Percentiles rank a stretch among this genome's conserved stretches.
Evolutionary conservation across 768 basidiomycete species (phyloP).

Genomic region (Cyclocybe cylindracea): DNA sequence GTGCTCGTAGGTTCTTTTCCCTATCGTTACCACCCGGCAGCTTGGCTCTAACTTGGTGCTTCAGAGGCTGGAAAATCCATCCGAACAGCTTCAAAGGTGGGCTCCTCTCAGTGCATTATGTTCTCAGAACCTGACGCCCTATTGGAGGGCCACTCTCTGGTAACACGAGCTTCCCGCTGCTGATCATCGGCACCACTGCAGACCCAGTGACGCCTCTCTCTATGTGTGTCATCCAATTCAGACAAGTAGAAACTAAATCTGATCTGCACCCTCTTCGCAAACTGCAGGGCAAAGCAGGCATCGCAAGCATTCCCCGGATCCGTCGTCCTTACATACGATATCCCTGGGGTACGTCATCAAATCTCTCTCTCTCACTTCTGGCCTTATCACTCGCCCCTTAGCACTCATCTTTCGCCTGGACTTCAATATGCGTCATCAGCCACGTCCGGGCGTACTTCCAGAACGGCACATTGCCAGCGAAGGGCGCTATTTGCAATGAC

Average conservation of each 20-base stretch:
- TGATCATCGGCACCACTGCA: slow-evolving; percentile 40
- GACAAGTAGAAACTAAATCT: slow-evolving; percentile 4
- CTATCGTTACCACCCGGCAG: not conserved
- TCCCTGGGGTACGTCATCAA: slow-evolving; percentile 31
- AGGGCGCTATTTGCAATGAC: too few species aligned
- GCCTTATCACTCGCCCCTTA: not conserved
- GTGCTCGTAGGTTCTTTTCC: not conserved
- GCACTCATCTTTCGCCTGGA: slow-evolving; percentile 35
- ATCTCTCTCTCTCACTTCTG: too few species aligned
- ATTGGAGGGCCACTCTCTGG: slow-evolving; percentile 31
- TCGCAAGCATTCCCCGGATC: slow-evolving; percentile 34
- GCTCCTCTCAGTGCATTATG: too few species aligned
- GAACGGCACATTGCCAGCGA: too few species aligned
- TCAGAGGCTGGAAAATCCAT: not conserved
- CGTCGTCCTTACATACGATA: slow-evolving; percentile 41
- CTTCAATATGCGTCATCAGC: slow-evolving; percentile 33
- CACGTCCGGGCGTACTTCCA: slow-evolving; percentile 40
- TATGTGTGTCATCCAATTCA: slow-evolving; percentile 15
- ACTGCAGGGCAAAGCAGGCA: slow-evolving; percentile 37
- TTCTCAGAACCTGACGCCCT: not conserved
- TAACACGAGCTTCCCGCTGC: slow-evolving; percentile 38
- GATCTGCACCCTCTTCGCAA: slow-evolving; percentile 7
- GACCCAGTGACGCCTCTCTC: slow-evolving; percentile 32
- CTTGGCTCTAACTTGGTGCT: not conserved
- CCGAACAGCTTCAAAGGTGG: slow-evolving; percentile 10